A percentile compares a stretch with the other conserved stretches of the same genome.
Evolutionary conservation across 1,284 basidiomycete species (phyloP).

Genomic region (Paramarasmius palmivorus): DNA sequence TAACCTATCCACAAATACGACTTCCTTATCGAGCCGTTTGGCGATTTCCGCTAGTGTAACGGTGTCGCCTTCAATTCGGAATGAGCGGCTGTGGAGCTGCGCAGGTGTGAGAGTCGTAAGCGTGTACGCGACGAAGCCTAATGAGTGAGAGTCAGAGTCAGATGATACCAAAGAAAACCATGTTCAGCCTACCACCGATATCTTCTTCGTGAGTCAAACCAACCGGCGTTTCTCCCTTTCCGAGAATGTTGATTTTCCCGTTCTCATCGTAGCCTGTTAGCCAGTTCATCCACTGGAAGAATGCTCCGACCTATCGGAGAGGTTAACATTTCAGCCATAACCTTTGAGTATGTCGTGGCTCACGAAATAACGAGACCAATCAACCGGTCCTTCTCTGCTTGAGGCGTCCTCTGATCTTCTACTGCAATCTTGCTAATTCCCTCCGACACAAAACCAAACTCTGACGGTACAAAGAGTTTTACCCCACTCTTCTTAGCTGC

Average conservation of each 20-base stretch:
- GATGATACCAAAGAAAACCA: neutral
- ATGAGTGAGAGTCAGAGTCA: neutral
- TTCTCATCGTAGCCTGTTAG: constrained; percentile 9
- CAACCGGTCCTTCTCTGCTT: neutral
- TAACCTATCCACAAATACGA: constrained; percentile 18
- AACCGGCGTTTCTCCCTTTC: constrained; percentile 19
- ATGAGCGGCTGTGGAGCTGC: constrained; percentile 20
- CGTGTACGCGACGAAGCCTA: constrained; percentile 28
- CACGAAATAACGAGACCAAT: constrained; percentile 16
- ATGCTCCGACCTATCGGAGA: no score
- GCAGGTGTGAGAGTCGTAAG: constrained; percentile 26
- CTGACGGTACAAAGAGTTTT: constrained; percentile 4
- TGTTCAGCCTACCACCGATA: constrained; percentile 17
- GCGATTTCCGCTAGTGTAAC: constrained; percentile 20
- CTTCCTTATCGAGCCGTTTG: constrained; percentile 14
- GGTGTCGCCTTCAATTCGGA: constrained; percentile 29
- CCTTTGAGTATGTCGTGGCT: no score
- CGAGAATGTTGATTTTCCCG: constrained; percentile 19
- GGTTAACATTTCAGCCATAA: no score
- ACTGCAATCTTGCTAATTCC: neutral
- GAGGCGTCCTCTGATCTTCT: neutral
- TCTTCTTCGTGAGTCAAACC: constrained; percentile 21
- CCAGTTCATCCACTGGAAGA: constrained; percentile 12
- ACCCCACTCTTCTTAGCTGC: constrained; percentile 6
- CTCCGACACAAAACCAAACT: neutral